These are phyloP conservation scores for Colletotrichum theobromicola DNA, from an alignment of 2,329 filamentous ascomycete species.

Conservation along the genomic window DNA sequence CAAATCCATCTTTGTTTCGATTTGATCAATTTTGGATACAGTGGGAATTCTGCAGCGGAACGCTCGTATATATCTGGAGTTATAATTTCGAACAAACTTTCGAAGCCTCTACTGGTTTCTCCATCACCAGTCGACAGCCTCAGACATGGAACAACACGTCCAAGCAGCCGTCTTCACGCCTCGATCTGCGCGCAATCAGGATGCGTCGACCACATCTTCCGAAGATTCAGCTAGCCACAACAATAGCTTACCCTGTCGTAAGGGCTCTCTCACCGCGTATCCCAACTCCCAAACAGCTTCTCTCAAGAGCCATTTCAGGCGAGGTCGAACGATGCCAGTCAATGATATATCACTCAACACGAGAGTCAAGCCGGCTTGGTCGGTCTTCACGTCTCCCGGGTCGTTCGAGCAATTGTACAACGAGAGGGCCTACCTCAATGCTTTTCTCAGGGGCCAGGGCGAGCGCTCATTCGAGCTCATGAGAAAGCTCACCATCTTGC, in stretches of 20 bases:
- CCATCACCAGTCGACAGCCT: neutral
- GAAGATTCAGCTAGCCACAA: neutral
- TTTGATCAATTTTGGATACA: neutral
- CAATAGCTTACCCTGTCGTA: neutral
- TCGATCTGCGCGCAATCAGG: neutral
- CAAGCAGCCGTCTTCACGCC: neutral
- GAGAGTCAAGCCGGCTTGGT: slow-evolving; percentile 10
- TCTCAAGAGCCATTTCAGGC: neutral
- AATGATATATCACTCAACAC: neutral
- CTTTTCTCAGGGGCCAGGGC: slow-evolving; percentile 45
- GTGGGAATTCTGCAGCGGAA: neutral
- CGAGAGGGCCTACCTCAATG: slow-evolving; percentile 52
- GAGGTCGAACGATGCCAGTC: neutral
- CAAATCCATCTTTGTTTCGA: neutral
- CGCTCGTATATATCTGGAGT: neutral
- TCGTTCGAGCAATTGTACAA: slow-evolving; percentile 46
- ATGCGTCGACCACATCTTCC: neutral
- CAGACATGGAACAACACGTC: neutral
- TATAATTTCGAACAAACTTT: neutral
- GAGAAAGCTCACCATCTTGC: slow-evolving; percentile 39
- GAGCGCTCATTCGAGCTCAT: slow-evolving; percentile 42
- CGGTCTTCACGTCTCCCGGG: slow-evolving; percentile 39
- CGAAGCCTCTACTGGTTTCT: neutral
- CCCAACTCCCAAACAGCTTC: neutral
- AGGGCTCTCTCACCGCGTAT: neutral